Conservation (phyloP, 164 flowering plant species). For the Tetrastigma voinierianum region DNA sequence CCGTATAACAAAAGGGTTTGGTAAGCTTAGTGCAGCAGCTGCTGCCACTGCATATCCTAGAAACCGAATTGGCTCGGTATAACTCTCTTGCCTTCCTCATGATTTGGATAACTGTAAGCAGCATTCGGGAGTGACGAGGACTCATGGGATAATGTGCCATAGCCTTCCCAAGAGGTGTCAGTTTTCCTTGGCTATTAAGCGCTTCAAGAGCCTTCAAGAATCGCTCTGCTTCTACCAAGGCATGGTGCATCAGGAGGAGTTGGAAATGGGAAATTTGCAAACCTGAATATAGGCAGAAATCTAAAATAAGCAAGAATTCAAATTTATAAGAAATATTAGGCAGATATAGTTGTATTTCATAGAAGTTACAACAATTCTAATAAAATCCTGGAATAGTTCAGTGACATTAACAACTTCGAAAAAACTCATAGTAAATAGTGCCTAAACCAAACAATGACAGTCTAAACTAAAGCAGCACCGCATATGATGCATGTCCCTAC, state of each 20-base stretch:
- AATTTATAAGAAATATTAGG: background rate
- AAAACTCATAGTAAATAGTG: too few relatives aligned
- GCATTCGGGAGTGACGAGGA: conserved; percentile 97
- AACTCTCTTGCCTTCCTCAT: conserved; percentile 39
- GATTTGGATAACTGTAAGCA: conserved; percentile 76
- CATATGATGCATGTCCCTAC: too few relatives aligned
- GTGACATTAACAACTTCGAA: background rate
- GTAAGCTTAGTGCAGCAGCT: conserved; percentile 82
- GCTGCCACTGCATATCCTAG: conserved; percentile 87
- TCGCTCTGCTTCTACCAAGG: conserved; percentile 70
- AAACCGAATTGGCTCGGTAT: conserved; percentile 57
- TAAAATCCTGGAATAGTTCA: background rate
- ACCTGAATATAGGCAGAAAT: background rate
- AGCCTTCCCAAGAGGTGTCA: conserved; percentile 79
- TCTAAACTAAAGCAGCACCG: too few relatives aligned
- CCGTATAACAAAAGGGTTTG: conserved; percentile 60
- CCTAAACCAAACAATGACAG: too few relatives aligned
- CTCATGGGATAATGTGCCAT: conserved; percentile 96
- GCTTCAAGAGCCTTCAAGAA: conserved; percentile 88
- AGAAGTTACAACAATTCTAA: background rate
- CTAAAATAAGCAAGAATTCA: background rate
- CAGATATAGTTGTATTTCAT: background rate
- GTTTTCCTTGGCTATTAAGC: conserved; percentile 60
- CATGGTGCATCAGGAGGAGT: conserved; percentile 78
- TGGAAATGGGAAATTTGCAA: conserved; percentile 81